Conservation (phyloP, 2,329 filamentous ascomycete genomes). For the Penicillium sp. region DNA sequence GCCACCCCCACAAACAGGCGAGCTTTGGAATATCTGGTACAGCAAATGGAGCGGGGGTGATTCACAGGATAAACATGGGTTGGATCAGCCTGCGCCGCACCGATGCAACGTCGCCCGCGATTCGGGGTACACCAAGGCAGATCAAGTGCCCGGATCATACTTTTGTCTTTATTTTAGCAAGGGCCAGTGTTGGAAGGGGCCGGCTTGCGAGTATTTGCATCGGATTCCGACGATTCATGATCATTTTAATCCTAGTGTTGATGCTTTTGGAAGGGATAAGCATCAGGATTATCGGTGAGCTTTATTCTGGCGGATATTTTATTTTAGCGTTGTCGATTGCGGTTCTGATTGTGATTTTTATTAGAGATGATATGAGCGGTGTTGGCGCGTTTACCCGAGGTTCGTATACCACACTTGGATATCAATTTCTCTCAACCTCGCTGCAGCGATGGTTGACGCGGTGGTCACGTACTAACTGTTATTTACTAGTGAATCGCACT, state of each 20-base stretch:
- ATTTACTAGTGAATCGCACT: constrained; percentile 66
- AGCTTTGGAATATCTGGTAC: constrained; percentile 98
- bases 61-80: constrained; percentile 85
- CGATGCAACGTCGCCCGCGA: constrained; percentile 86
- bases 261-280: constrained; percentile 73
- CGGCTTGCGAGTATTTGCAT: constrained; percentile 93
- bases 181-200: constrained; percentile 66
- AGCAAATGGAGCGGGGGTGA: constrained; percentile 98
- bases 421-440: no score
- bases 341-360: background rate
- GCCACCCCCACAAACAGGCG: constrained; percentile 87
- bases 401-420: background rate
- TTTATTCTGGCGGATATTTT: background rate
- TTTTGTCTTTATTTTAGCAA: constrained; percentile 73
- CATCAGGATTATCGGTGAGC: constrained; percentile 18
- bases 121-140: constrained; percentile 75
- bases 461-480: background rate
- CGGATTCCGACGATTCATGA: constrained; percentile 84
- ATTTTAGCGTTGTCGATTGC: background rate
- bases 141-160: constrained; percentile 75
- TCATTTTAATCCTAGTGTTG: constrained; percentile 88
- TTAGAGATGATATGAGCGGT: constrained; percentile 70
- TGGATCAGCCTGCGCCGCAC: constrained; percentile 76
- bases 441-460: background rate
- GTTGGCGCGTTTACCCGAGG: constrained; percentile 77